Base-by-base conservation (phyloP, 2,329 filamentous ascomycete genomes). In the Pezicula neosporulosa region DNA sequence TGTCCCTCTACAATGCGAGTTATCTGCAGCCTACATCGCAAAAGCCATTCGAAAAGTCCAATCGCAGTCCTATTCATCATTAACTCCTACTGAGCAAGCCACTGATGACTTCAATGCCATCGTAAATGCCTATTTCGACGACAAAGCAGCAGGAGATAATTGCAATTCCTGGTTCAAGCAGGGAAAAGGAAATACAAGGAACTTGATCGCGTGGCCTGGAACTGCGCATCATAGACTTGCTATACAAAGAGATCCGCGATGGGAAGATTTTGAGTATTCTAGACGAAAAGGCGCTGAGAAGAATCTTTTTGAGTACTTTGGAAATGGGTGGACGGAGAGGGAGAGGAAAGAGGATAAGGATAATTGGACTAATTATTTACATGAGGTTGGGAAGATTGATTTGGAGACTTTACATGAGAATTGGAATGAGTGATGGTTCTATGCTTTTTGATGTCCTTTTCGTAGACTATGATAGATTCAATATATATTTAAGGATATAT, bases 151-250 rank as follows among this genome's bases (percentile, higher is more conserved):
- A 49, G 73, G 76, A 0, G 80, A 85, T 48, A 78, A 80, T 53
- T 89, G 86, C 64, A 81, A 78, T 39, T 85, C 81, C 0, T 89
- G 86, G 86, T 87, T 86, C 56, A 89, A 89, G 52, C 81, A 84
- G 12, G 81, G 81, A 1, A 69, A 70, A 4, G 77, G 0, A 69
- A 70, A 6, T 77, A 77, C 74, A 0, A 70, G 83, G 2, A 81
- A 88, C 27, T 82, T 87, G 55, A 85, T 83, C 0, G 60, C 86
- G 3, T 89, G 85, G 78, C 86, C 86, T 0, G 85, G 85, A 0
- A 85, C 81, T 56, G 82, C 82, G 1, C 72, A 78, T 0, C 81
- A 85, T 54, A 68, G 82, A 35, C 82, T 82, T 1, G 74, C 78
- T 12, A 72, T 85, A 4, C 71, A 81, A 19, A 69, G 62, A n/a